Evolutionary conservation across 495 filamentous ascomycete genomes (phyloP).

Genomic region (Baudoinia panamericana): DNA sequence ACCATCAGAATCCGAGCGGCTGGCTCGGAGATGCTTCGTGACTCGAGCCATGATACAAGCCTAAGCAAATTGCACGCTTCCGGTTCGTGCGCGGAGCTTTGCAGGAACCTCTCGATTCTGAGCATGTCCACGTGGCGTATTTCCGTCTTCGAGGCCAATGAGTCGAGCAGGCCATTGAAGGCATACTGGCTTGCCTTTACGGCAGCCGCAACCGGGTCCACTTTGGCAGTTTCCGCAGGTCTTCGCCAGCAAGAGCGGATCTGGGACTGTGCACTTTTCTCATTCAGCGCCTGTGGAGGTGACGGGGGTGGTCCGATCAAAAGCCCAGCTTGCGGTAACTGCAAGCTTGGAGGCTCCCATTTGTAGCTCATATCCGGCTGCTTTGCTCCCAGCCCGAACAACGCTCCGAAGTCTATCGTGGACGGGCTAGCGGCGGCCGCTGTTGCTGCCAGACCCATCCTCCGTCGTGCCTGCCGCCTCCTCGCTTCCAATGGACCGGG

Average conservation of each 20-base stretch:
- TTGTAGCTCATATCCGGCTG: conserved; percentile 16
- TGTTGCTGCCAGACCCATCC: conserved; percentile 35
- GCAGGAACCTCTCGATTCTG: background rate
- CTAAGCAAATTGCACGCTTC: background rate
- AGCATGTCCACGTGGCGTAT: no score
- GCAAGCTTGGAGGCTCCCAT: conserved; percentile 18
- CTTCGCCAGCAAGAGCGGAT: no score
- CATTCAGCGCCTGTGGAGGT: background rate
- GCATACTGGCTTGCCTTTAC: conserved; percentile 1
- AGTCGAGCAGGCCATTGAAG: background rate
- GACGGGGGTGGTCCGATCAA: background rate
- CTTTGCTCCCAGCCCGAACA: conserved; percentile 19
- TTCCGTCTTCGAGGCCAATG: no score
- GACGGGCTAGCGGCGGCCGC: conserved; percentile 19
- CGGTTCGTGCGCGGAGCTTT: conserved; percentile 5
- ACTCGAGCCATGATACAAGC: background rate
- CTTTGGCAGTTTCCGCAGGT: no score
- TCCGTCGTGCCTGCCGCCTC: conserved; percentile 38
- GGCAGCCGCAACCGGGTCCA: no score
- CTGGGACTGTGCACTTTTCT: background rate
- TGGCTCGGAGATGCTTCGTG: background rate
- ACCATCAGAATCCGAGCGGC: background rate
- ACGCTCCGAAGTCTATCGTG: conserved; percentile 18
- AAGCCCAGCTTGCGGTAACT: background rate
- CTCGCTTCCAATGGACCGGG: conserved; percentile 50